Conservation (phyloP, 495 filamentous ascomycete species). For the Xylaria sp. region DNA sequence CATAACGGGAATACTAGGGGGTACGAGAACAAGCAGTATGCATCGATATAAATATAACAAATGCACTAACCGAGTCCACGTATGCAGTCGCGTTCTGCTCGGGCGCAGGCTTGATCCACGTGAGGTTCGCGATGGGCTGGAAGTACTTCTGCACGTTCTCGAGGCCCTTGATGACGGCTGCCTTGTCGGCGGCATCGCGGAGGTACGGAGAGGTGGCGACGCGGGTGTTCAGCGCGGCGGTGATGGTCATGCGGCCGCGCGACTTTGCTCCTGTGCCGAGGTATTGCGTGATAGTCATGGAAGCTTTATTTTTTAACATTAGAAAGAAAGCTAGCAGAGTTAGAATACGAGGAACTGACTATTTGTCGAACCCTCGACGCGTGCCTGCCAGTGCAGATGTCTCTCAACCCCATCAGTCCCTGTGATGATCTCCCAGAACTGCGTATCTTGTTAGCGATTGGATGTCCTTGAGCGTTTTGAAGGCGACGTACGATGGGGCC, state of each 20-base stretch:
- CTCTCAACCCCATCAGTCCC: slow-evolving; percentile 62
- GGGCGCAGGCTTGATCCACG: slow-evolving; percentile 53
- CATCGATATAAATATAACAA: slow-evolving; percentile 7
- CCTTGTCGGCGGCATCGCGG: slow-evolving; percentile 46
- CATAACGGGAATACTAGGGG: background rate
- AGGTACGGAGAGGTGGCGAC: slow-evolving; percentile 54
- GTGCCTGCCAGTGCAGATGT: slow-evolving; percentile 62
- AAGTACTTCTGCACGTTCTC: slow-evolving; percentile 60
- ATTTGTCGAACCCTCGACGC: slow-evolving; percentile 54
- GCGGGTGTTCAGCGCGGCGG: slow-evolving; percentile 52
- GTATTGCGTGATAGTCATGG: slow-evolving; percentile 62
- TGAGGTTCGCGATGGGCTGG: slow-evolving; percentile 55
- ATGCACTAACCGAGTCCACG: slow-evolving; percentile 48
- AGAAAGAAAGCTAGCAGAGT: background rate
- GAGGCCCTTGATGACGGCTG: slow-evolving; percentile 48
- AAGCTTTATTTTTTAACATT: slow-evolving; percentile 23
- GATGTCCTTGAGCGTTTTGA: background rate
- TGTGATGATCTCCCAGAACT: slow-evolving; percentile 55
- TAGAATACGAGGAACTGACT: slow-evolving; percentile 27
- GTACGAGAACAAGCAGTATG: too few relatives aligned
- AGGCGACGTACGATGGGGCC: slow-evolving; percentile 51
- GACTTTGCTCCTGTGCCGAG: slow-evolving; percentile 61
- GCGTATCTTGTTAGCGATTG: slow-evolving; percentile 11
- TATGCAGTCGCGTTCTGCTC: slow-evolving; percentile 57
- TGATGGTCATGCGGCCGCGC: slow-evolving; percentile 59